These are phyloP conservation scores for Corchorus olitorius DNA, from an alignment of 345 rosid genomes.

Conservation along the genomic window DNA sequence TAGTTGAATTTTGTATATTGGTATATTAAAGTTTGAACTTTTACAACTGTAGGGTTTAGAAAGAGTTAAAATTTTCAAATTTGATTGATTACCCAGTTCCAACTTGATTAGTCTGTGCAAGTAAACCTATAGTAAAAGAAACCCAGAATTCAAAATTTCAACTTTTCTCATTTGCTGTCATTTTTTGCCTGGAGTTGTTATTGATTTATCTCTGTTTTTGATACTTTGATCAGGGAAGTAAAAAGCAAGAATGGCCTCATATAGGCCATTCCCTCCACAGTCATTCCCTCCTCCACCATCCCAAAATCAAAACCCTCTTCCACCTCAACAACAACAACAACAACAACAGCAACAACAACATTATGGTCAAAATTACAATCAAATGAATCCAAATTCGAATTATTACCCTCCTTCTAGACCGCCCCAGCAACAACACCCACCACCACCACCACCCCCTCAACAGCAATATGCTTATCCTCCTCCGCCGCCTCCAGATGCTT, in stretches of 20 bases:
- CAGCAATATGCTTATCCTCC: conserved; percentile 70
- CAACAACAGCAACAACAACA: conserved; percentile 29
- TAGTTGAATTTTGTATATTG: conserved; percentile 2
- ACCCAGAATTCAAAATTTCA: conserved; percentile 4
- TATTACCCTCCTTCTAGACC: conserved; percentile 34
- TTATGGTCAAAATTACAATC: conserved; percentile 27
- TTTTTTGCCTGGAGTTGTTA: neutral
- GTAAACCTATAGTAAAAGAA: neutral
- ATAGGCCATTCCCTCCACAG: conserved; percentile 52
- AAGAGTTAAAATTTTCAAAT: conserved; percentile 3
- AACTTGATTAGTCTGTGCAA: neutral
- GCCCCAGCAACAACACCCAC: conserved; percentile 44
- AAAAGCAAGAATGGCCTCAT: conserved; percentile 44
- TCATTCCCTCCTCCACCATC: conserved; percentile 41
- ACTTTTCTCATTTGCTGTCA: neutral
- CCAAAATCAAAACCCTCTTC: conserved; percentile 30
- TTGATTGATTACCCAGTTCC: neutral
- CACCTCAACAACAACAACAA: conserved; percentile 28
- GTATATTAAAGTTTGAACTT: neutral
- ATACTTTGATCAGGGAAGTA: conserved; percentile 6
- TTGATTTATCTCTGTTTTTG: conserved; percentile 11
- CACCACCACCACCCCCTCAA: conserved; percentile 58
- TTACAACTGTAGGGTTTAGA: neutral
- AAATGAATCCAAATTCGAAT: conserved; percentile 29
- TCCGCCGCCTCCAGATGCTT: conserved; percentile 61